Evolutionary conservation across 345 rosid species (phyloP).

Genomic region (Pugionium dolabratum): DNA sequence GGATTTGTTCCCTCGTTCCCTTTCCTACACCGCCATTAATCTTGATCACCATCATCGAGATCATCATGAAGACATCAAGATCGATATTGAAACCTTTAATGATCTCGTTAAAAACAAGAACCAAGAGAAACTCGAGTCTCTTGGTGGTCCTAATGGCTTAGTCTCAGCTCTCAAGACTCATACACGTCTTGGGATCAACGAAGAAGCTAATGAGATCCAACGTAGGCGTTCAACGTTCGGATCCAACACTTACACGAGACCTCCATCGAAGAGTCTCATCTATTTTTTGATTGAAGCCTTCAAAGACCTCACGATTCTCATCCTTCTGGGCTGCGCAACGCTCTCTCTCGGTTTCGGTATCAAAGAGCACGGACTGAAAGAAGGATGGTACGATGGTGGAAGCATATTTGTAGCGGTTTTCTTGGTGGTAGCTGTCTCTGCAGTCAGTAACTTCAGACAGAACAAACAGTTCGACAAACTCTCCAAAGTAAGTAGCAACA

Average conservation of each 20-base stretch:
- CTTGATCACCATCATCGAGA: slow-evolving; percentile 16
- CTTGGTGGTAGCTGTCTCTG: slow-evolving; percentile 55
- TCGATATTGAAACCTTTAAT: slow-evolving; percentile 41
- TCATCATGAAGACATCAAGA: slow-evolving; percentile 27
- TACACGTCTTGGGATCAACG: slow-evolving; percentile 47
- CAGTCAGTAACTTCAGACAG: slow-evolving; percentile 55
- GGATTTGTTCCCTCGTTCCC: slow-evolving; percentile 29
- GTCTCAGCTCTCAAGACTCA: slow-evolving; percentile 47
- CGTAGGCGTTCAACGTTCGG: slow-evolving; percentile 55
- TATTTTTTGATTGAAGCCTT: slow-evolving; percentile 55
- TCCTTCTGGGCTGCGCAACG: slow-evolving; percentile 59
- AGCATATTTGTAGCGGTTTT: slow-evolving; percentile 62
- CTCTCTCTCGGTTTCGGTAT: slow-evolving; percentile 66
- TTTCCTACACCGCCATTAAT: slow-evolving; percentile 34
- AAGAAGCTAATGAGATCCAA: slow-evolving; percentile 41
- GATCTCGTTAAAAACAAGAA: slow-evolving; percentile 51
- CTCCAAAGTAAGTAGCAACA: slow-evolving; percentile 54
- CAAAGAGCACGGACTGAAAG: slow-evolving; percentile 56
- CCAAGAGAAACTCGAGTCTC: slow-evolving; percentile 27
- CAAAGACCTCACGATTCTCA: slow-evolving; percentile 58
- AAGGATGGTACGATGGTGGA: slow-evolving; percentile 80
- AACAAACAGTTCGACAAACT: slow-evolving; percentile 55
- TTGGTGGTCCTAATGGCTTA: slow-evolving; percentile 49
- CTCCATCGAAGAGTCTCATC: slow-evolving; percentile 52
- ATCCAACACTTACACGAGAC: slow-evolving; percentile 64